Evolutionary conservation across 1,284 basidiomycete species (phyloP).

Genomic region (Ceratobasidium sp.): DNA sequence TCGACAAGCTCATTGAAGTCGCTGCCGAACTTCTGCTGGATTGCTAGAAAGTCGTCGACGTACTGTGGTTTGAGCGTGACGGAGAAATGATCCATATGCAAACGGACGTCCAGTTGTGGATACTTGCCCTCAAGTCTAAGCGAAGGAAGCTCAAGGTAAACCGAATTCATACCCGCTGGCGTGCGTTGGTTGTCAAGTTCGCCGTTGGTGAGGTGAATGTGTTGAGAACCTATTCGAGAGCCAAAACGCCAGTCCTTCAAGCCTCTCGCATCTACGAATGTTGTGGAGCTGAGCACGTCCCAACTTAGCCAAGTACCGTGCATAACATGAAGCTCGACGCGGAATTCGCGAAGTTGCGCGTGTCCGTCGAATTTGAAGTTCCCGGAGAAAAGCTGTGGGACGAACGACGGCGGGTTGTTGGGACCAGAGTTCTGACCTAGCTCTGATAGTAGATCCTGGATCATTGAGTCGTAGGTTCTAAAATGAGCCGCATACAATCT

Average conservation of each 20-base stretch:
- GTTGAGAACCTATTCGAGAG: slow-evolving; percentile 69
- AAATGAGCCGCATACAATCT: too few species aligned
- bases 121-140: slow-evolving; percentile 69
- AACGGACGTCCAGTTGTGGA: slow-evolving; percentile 62
- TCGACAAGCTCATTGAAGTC: slow-evolving; percentile 83
- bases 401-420: background rate
- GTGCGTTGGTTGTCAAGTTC: slow-evolving; percentile 61
- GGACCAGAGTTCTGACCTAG: slow-evolving; percentile 53
- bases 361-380: slow-evolving; percentile 43
- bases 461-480: slow-evolving; percentile 60
- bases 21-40: slow-evolving; percentile 86
- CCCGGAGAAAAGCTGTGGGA: slow-evolving; percentile 28
- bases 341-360: slow-evolving; percentile 61
- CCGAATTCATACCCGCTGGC: slow-evolving; percentile 53
- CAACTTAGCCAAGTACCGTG: slow-evolving; percentile 84
- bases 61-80: slow-evolving; percentile 79
- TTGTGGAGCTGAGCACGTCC: slow-evolving; percentile 65
- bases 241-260: slow-evolving; percentile 62
- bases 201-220: slow-evolving; percentile 54
- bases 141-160: slow-evolving; percentile 72
- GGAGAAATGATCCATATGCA: slow-evolving; percentile 72
- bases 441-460: slow-evolving; percentile 73
- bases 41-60: slow-evolving; percentile 79
- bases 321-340: slow-evolving; percentile 78
- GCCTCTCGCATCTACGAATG: slow-evolving; percentile 56